Percentiles rank a stretch among this genome's conserved stretches.
Evolutionary conservation across 2,329 filamentous ascomycete genomes (phyloP).

Genomic region (Cercospora sp.): DNA sequence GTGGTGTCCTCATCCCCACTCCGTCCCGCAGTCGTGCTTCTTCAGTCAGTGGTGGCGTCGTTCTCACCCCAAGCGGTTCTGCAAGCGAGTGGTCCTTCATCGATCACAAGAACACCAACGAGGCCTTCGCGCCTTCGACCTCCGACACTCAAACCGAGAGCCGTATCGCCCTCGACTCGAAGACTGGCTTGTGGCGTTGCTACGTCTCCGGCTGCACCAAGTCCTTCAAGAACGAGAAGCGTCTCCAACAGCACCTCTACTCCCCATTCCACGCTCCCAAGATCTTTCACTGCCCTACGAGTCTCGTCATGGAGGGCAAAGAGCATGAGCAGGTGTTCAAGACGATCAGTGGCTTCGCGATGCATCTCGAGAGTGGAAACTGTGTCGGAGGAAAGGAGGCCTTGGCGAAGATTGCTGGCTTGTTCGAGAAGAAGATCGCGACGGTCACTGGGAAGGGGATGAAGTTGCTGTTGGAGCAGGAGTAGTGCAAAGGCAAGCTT

Average conservation of each 20-base stretch:
- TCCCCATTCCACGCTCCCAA: slow-evolving; percentile 17
- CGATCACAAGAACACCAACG: not conserved
- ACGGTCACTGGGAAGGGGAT: slow-evolving; percentile 10
- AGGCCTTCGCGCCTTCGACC: not conserved
- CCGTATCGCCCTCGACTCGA: slow-evolving; percentile 3
- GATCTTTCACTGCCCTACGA: slow-evolving; percentile 22
- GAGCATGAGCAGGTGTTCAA: slow-evolving; percentile 20
- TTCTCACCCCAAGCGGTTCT: not conserved
- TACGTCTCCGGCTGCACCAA: slow-evolving; percentile 7
- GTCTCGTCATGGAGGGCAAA: not conserved
- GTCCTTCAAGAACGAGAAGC: slow-evolving; percentile 12
- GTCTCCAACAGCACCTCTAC: slow-evolving; percentile 20
- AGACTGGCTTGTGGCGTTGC: slow-evolving; percentile 13
- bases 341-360: slow-evolving; percentile 22
- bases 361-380: slow-evolving; percentile 23
- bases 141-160: not conserved
- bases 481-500: not conserved
- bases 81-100: slow-evolving; percentile 19
- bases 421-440: slow-evolving; percentile 18
- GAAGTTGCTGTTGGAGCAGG: slow-evolving; percentile 10
- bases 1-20: slow-evolving; percentile 2
- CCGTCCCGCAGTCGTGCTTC: slow-evolving; percentile 1
- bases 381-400: slow-evolving; percentile 17
- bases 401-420: slow-evolving; percentile 2
- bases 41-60: slow-evolving; percentile 3